Base-by-base conservation (phyloP, 768 basidiomycete genomes). In the Austroboletus festivus region DNA sequence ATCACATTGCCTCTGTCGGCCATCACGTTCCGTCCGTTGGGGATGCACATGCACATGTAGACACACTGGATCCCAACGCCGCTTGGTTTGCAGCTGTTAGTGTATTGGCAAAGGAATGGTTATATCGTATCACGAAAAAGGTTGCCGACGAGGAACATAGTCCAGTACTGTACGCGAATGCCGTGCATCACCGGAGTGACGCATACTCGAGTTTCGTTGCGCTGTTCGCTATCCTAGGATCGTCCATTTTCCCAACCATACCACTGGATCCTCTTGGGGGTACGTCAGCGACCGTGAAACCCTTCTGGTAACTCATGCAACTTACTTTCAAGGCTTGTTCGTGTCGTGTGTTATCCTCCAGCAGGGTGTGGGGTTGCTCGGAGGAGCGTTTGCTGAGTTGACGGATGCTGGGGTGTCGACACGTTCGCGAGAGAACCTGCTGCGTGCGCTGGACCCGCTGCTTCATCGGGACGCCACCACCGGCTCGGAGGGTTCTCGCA, bases 101-200 rank as follows among this genome's bases (percentile, higher is more conserved):
- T 54, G 82, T 98, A 3, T 42, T 91, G 4, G 68, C 78, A 51
- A 99, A 99, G 64, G 96, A 99, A 68, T 97, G 87, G 85, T 67
- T 99, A 12, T 98, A 95, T 68, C 75, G 93, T 37, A 72, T 85
- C 39, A 98, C 93, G 40, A 88, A 87, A 62, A 80, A 78, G 46
- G 94, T 99, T 24, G 96, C 95, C 11, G 83, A 90, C 48, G 82
- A 91, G 58, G 93, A 97, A 68, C 83, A 84, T 58, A 91, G 88
- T 60, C 89, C 91, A 4, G 96, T 99, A 1, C 70, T 99, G 44
- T 73, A 86, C 18, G 96, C 96, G n/a, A 99, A 98, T 65, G 96
- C 95, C 6, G 78, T 93, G 47, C 95, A 98, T 66, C 96, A 99
- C 69, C 81, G 96, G n/a, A 93, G 90, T 54, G 96, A 99, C 65